phyloP scores from a whole-genome alignment of 163 green algal species.

The Scenedesmus sp. region DNA sequence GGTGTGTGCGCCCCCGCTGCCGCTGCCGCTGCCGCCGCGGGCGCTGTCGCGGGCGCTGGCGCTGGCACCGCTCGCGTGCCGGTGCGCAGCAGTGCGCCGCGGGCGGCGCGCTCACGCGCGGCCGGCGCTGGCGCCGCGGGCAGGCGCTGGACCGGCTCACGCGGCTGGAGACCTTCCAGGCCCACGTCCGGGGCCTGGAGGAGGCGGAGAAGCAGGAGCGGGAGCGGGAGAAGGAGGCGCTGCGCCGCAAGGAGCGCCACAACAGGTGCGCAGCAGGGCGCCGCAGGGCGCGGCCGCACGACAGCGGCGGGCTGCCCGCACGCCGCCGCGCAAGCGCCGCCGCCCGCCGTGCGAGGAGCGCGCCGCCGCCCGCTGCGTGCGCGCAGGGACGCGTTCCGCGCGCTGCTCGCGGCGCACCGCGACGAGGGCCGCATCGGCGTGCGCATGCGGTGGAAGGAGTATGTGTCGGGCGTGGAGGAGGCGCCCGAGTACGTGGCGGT shows the following conservation, averaged over 20 bases:
- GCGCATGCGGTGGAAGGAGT: slow-evolving; percentile 82
- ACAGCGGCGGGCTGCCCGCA: too few species aligned
- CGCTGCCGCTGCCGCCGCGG: too few species aligned
- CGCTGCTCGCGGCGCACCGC: too few species aligned
- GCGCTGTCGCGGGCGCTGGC: too few species aligned
- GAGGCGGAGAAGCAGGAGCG: slow-evolving; percentile 70
- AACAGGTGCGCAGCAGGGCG: slow-evolving; percentile 31
- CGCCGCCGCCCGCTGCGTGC: too few species aligned
- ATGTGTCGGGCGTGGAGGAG: slow-evolving; percentile 66
- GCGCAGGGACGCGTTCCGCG: too few species aligned
- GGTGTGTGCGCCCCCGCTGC: slow-evolving; percentile 11
- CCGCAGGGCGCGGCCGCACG: not conserved
- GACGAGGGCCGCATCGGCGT: slow-evolving; percentile 71
- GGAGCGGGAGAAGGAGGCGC: slow-evolving; percentile 74
- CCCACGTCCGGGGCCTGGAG: slow-evolving; percentile 74
- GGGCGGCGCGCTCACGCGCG: too few species aligned
- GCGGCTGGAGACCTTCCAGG: slow-evolving; percentile 83
- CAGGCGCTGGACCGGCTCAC: slow-evolving; percentile 81
- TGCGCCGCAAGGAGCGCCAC: slow-evolving; percentile 67
- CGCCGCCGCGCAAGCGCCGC: too few species aligned
- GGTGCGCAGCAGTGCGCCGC: too few species aligned
- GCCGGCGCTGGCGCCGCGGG: slow-evolving; percentile 5
- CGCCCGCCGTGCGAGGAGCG: too few species aligned
- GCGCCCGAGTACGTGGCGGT: slow-evolving; percentile 63
- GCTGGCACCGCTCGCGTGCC: too few species aligned